Percentiles rank a stretch among this genome's conserved stretches.
Conservation (phyloP, 768 basidiomycete species). For the Rossbeevera mucosa region DNA sequence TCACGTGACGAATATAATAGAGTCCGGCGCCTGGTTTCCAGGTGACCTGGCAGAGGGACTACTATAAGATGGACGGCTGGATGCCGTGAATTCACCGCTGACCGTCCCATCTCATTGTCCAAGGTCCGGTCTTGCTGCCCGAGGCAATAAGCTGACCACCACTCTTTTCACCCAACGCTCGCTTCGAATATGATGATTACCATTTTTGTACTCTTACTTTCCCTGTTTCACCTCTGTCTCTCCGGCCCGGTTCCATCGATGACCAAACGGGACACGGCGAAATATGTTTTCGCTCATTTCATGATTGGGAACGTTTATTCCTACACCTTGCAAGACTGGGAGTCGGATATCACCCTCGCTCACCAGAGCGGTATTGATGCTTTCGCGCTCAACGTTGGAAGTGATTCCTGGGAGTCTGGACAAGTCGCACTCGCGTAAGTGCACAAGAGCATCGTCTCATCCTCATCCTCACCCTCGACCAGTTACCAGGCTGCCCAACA, state of each 20-base stretch:
- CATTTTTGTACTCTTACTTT: slow-evolving; percentile 9
- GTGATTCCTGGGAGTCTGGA: slow-evolving; percentile 56
- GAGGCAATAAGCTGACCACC: slow-evolving; percentile 13
- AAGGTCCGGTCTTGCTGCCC: slow-evolving; percentile 6
- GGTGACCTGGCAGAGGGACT: not conserved
- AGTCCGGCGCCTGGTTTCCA: not conserved
- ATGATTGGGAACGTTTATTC: slow-evolving; percentile 66
- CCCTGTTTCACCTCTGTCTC: slow-evolving; percentile 3
- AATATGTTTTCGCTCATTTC: slow-evolving; percentile 55
- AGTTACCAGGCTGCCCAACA: slow-evolving; percentile 55
- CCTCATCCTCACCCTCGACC: slow-evolving; percentile 16
- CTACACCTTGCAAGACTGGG: slow-evolving; percentile 42
- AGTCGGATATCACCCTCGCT: slow-evolving; percentile 54
- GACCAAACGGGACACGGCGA: slow-evolving; percentile 17
- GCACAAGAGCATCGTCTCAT: not conserved
- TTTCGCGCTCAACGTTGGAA: slow-evolving; percentile 69
- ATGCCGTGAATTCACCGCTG: not conserved
- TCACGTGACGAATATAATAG: not conserved
- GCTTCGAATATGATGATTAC: slow-evolving; percentile 16
- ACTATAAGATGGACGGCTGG: slow-evolving; percentile 8
- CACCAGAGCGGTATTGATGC: slow-evolving; percentile 57
- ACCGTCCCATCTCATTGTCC: not conserved
- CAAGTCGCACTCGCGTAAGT: slow-evolving; percentile 63
- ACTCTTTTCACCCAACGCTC: slow-evolving; percentile 15
- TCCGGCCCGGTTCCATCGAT: slow-evolving; percentile 15